Conservation (phyloP, 306 rosid species). For the Astragalus glycyphyllos region DNA sequence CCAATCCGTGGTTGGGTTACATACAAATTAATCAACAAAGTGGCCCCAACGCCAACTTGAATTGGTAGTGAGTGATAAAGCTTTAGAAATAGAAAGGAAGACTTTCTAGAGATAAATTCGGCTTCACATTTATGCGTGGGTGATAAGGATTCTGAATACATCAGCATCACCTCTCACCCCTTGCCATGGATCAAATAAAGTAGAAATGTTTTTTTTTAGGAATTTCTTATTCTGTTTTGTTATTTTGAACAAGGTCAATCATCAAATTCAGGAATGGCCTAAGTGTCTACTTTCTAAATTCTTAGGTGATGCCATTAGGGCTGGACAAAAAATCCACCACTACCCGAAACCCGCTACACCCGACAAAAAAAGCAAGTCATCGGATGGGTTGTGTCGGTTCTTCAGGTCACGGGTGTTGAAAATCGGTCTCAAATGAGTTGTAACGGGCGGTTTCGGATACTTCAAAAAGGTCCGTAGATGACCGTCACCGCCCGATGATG, state of each 20-base stretch:
- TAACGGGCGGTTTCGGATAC: no score
- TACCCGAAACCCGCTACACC: no score
- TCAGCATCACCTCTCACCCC: constrained; percentile 38
- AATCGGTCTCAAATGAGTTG: no score
- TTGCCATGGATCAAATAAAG: constrained; percentile 32
- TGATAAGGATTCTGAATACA: constrained; percentile 64
- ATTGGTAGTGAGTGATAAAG: constrained; percentile 46
- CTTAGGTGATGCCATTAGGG: constrained; percentile 1
- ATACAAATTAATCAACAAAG: constrained; percentile 36
- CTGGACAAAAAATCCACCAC: no score
- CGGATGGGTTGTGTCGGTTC: no score
- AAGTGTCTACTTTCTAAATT: no score
- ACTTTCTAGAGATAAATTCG: constrained; percentile 47
- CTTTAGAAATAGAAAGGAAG: constrained; percentile 50
- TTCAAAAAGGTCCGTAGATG: no score
- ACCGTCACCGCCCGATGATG: no score
- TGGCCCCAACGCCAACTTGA: constrained; percentile 47
- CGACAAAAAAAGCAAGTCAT: no score
- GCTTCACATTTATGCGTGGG: constrained; percentile 46
- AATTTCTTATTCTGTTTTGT: background rate
- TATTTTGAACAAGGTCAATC: constrained; percentile 8
- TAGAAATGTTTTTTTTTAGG: background rate
- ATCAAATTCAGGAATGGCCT: no score
- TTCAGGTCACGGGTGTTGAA: no score
- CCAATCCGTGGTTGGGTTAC: constrained; percentile 10